A percentile compares a stretch with the other conserved stretches of the same genome.
Conservation (phyloP, 345 rosid species). For the Ceriops zippeliana region DNA sequence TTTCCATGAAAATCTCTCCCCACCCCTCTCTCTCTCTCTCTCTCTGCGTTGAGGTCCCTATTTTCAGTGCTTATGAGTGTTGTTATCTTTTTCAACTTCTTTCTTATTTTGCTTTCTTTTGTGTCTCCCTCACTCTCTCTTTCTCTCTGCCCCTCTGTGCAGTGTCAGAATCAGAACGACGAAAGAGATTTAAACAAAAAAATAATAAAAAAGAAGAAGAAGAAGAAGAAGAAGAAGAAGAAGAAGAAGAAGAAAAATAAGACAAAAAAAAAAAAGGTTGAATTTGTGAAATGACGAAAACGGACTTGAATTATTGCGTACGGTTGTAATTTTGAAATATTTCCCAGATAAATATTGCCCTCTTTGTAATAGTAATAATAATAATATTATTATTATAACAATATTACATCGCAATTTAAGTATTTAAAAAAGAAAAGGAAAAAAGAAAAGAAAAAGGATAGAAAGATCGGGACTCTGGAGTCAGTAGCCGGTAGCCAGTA, state of each 20-base stretch:
- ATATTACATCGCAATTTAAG: background rate
- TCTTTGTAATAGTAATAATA: background rate
- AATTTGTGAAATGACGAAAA: constrained; percentile 21
- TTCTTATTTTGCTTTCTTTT: constrained; percentile 3
- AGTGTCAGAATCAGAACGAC: constrained; percentile 16
- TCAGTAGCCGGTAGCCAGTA: constrained; percentile 3
- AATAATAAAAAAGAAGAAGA: background rate
- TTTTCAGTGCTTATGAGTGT: background rate
- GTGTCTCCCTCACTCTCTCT: background rate
- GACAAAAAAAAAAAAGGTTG: background rate
- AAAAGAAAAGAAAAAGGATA: background rate
- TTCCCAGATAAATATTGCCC: too few relatives aligned
- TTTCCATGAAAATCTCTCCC: constrained; percentile 49
- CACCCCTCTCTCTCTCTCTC: background rate
- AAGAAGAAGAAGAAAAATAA: constrained; percentile 9
- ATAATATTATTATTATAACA: background rate
- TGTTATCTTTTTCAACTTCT: too few relatives aligned
- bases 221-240: background rate
- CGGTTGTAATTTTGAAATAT: background rate
- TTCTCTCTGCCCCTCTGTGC: constrained; percentile 12
- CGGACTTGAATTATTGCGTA: constrained; percentile 22
- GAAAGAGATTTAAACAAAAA: background rate
- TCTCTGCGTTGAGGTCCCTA: background rate
- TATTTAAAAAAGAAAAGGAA: too few relatives aligned
- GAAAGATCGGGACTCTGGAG: too few relatives aligned